Base-by-base conservation (phyloP, 2,329 filamentous ascomycete species). In the Aspergillus vadensis region DNA sequence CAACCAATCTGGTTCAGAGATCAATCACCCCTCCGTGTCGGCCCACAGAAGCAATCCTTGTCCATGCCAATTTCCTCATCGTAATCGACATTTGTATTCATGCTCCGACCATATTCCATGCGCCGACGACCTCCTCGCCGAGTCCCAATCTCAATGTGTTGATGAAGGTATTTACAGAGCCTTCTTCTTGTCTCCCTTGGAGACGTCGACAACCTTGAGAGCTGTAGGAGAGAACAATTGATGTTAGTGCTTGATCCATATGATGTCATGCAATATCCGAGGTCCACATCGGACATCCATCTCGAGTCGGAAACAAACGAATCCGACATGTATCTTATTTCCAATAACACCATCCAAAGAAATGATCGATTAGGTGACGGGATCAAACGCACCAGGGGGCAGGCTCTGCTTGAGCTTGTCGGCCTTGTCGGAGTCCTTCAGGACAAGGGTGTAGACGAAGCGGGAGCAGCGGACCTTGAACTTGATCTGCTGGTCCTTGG, bases 321-420 rank as follows among this genome's bases (percentile, higher is more conserved):
- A 12, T 17, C 17, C 47, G 30, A 50, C 14, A 50, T 27, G 14
- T 49, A 50, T 50, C n/a, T 17, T 5, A 10, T 30, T 30, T 19
- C 15, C 25, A 50, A 49, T 14, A 19, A 10, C 17, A 30, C 25
- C 25, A 7, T 50, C 15, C 25, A 27, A 32, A 3, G 15, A 2
- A 27, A 17, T 7, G 19, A 25, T 30, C 25, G 47, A 50, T 21
- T 9, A 50, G 25, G 25, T 50, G 25, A 50, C 47, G 54, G 59
- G 58, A 43, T 43, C 59, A 47, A 65, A 84, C 92, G 76, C 93
- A 99, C 95, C 91, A 75, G 95, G 96, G 77, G 95, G 96, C 69
- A 99, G 87, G 81, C 88, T 92, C 88, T 98, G 94, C 92, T 97
- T 98, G 74, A 99, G 89, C 91, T 99, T 99, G 86, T 98, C 95